Conservation (phyloP, 1,139 yeast genomes). For the Yamadazyma diospyri region DNA sequence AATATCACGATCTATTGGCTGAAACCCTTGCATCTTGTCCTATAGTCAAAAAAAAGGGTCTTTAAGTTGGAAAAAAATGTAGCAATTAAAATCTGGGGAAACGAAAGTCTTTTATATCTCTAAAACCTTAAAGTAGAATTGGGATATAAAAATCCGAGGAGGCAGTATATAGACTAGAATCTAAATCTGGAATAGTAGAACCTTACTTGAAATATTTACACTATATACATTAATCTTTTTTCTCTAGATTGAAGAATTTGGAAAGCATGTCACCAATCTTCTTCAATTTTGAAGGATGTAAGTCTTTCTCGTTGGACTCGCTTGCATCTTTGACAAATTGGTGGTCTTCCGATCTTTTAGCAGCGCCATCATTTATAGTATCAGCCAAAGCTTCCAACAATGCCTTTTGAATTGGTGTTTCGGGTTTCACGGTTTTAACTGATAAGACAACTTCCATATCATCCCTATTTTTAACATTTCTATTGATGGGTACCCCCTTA, state of each 20-base stretch:
- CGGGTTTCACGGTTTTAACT: constrained; percentile 70
- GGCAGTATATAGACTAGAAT: no score
- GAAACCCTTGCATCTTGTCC: constrained; percentile 25
- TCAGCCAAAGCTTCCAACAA: constrained; percentile 93
- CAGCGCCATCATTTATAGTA: constrained; percentile 74
- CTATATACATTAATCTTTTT: constrained; percentile 13
- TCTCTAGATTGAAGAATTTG: constrained; percentile 58
- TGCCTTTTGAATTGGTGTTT: constrained; percentile 87
- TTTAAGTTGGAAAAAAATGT: no score
- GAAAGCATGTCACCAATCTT: constrained; percentile 62
- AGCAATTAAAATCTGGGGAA: constrained; percentile 1
- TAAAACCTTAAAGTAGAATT: no score
- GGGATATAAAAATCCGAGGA: no score
- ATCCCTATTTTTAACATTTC: constrained; percentile 62
- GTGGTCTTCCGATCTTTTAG: constrained; percentile 57
- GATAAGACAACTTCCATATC: constrained; percentile 74
- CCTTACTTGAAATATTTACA: constrained; percentile 8
- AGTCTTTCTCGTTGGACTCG: constrained; percentile 30
- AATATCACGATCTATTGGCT: constrained; percentile 28
- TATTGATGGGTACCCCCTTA: constrained; percentile 77
- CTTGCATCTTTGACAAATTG: constrained; percentile 45
- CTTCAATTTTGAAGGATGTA: constrained; percentile 55
- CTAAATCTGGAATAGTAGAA: no score
- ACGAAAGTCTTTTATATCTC: no score
- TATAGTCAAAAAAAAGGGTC: not conserved